A percentile compares a stretch with the other conserved stretches of the same genome.
phyloP scores from a whole-genome alignment of 352 stramenopile genomes.

The Globisporangium barbulae region DNA sequence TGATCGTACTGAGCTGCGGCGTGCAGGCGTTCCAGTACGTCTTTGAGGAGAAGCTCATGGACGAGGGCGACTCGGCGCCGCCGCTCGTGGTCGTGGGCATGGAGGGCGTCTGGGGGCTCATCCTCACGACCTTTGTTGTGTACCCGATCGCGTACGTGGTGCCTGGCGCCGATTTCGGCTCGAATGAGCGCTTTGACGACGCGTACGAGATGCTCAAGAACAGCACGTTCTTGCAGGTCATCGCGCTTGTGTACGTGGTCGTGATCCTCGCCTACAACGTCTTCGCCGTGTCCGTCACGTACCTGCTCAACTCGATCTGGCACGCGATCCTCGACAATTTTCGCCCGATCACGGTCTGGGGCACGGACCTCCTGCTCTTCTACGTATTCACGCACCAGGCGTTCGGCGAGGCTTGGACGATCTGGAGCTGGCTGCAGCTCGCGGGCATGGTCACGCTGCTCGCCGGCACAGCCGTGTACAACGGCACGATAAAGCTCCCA shows the following conservation, averaged over 20 bases:
- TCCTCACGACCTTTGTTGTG: slow-evolving; percentile 91
- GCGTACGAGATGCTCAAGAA: slow-evolving; percentile 70
- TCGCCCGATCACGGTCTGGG: slow-evolving; percentile 95
- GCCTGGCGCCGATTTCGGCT: slow-evolving; percentile 92
- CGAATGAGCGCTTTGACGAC: slow-evolving; percentile 91
- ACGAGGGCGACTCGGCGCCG: slow-evolving; percentile 89
- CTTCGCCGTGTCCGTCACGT: slow-evolving; percentile 96
- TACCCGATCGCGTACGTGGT: slow-evolving; percentile 92
- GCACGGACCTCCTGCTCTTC: slow-evolving; percentile 94
- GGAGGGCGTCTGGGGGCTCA: slow-evolving; percentile 95
- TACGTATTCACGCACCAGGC: slow-evolving; percentile 90
- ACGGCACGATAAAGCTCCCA: slow-evolving; percentile 83
- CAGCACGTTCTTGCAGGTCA: slow-evolving; percentile 51
- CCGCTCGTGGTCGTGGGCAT: slow-evolving; percentile 94
- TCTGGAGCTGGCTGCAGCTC: slow-evolving; percentile 94
- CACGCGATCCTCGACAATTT: slow-evolving; percentile 99
- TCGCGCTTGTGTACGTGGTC: slow-evolving; percentile 89
- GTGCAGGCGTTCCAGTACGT: slow-evolving; percentile 96
- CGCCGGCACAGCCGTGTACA: slow-evolving; percentile 96
- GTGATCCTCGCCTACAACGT: slow-evolving; percentile 97
- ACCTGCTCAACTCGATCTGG: slow-evolving; percentile 96
- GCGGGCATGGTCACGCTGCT: slow-evolving; percentile 92
- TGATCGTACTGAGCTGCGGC: slow-evolving; percentile 94
- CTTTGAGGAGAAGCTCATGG: slow-evolving; percentile 98
- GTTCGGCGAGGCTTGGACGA: slow-evolving; percentile 95